These are phyloP conservation scores for Pythium coloratum DNA, from an alignment of 352 stramenopile species.

Conservation along the genomic window DNA sequence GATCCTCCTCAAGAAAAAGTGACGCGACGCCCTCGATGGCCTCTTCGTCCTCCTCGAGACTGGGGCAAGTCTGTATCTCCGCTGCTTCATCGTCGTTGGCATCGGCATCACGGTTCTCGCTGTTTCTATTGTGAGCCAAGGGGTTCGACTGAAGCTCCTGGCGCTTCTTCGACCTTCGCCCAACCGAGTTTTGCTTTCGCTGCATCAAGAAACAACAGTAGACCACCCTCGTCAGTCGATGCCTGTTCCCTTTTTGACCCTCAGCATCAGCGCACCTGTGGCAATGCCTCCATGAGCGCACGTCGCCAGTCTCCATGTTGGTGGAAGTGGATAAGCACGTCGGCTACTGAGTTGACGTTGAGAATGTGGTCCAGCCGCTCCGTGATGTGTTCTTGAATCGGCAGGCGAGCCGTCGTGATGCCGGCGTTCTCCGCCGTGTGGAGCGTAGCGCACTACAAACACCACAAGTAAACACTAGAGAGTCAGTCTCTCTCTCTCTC, in stretches of 20 bases:
- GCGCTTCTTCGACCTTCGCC: slow-evolving; percentile 19
- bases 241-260: neutral
- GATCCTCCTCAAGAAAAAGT: neutral
- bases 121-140: neutral
- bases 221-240: neutral
- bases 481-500: neutral
- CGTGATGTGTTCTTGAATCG: slow-evolving; percentile 72
- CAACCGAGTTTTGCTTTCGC: slow-evolving; percentile 21
- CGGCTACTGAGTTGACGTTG: slow-evolving; percentile 79
- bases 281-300: slow-evolving; percentile 47
- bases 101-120: neutral
- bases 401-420: slow-evolving; percentile 57
- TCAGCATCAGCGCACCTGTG: slow-evolving; percentile 36
- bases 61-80: neutral
- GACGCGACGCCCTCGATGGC: neutral
- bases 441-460: slow-evolving; percentile 43
- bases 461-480: neutral
- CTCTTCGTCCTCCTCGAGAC: neutral
- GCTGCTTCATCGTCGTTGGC: neutral
- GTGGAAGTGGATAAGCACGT: slow-evolving; percentile 62
- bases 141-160: neutral
- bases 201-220: slow-evolving; percentile 8
- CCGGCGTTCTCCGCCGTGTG: slow-evolving; percentile 46
- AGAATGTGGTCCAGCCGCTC: slow-evolving; percentile 76
- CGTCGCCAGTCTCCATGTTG: slow-evolving; percentile 47